Conservation (phyloP, 768 basidiomycete genomes). For the Heimioporus sp. region DNA sequence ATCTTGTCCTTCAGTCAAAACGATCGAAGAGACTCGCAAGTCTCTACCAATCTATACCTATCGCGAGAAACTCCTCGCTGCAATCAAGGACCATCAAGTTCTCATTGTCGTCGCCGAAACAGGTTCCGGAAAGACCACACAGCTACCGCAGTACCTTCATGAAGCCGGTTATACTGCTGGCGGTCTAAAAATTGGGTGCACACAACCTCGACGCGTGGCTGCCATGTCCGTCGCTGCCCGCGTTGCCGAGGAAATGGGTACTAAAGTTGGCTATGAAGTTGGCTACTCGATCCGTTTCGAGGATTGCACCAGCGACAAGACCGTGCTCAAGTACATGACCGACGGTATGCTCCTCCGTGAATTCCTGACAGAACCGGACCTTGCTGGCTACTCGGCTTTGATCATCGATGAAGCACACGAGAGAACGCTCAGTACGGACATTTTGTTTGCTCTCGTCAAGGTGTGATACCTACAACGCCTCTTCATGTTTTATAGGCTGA, state of each 20-base stretch:
- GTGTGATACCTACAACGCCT: conserved; percentile 47
- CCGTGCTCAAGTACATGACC: conserved; percentile 99
- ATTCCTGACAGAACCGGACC: conserved; percentile 95
- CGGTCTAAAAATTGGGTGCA: conserved; percentile 85
- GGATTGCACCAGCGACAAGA: conserved; percentile 99
- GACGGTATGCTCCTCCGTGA: conserved; percentile 98
- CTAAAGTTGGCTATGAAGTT: conserved; percentile 95
- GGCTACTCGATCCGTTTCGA: conserved; percentile 99
- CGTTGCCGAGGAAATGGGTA: conserved; percentile 98
- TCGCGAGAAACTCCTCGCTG: conserved; percentile 84
- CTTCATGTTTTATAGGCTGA: conserved; percentile 23
- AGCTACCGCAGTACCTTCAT: conserved; percentile 96
- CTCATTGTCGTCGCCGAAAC: conserved; percentile 98
- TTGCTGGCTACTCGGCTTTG: conserved; percentile 91
- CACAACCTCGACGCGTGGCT: conserved; percentile 96
- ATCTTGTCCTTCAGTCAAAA: conserved; percentile 51
- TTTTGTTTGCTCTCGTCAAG: conserved; percentile 97
- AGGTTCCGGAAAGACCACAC: conserved; percentile 98
- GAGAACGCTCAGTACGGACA: conserved; percentile 95
- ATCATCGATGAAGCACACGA: conserved; percentile 99
- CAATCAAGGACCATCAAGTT: conserved; percentile 89
- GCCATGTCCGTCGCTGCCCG: conserved; percentile 99
- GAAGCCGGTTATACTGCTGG: conserved; percentile 92
- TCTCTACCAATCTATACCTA: conserved; percentile 89
- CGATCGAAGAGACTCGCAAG: conserved; percentile 93